Base-by-base conservation (phyloP, 148 eudicot species). In the Rhododendron molle region DNA sequence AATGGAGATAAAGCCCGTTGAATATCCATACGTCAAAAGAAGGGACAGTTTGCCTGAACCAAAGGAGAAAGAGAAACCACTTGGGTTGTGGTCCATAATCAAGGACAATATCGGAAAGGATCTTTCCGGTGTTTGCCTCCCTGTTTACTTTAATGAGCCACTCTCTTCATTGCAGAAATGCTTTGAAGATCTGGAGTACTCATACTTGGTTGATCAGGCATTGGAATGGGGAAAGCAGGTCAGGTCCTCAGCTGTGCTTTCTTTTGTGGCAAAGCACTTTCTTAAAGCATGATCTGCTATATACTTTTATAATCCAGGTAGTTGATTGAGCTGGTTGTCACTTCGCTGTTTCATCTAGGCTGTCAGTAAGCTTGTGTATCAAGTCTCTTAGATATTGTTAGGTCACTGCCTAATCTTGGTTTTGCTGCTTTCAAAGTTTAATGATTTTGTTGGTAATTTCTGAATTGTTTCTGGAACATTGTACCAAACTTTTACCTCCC, bases 81-180 rank as follows among this genome's bases (percentile, higher is more conserved):
- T 96, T 79, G 99, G 99, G 76, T 85, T 96, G 80, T 96, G 99
- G 99, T 96, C 99, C 10, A 95, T 96, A 85, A 96, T 96, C 86
- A 96, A 96, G 90, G 99, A 96, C 89, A 96, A 96, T 78, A 96
- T 96, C 34, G 99, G 99, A 84, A 96, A 96, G 90, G 98, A 96
- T 80, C 92, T 96, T 80, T 96, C 98, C 21, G 99, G 99, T 84
- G 99, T 96, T 89, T 96, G 99, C 90, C 94, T 96, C 83, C 98
- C 98, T 90, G 99, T 96, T 85, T 96, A 95, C 92, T 96, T 96
- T 85, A 96, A 96, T 77, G 99, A 96, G 91, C 99, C 98, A 47
- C 91, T 96, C 20, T 96, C 98, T 67, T 96, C 99, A 11, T 86
- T 96, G 86, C 98, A 96, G 88, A 96, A 96, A 84, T 96, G 99